Evolutionary conservation across 164 flowering plant species (phyloP), one percentile per base, ranked within the genome.

Genomic region (Nymphaea colorata): DNA sequence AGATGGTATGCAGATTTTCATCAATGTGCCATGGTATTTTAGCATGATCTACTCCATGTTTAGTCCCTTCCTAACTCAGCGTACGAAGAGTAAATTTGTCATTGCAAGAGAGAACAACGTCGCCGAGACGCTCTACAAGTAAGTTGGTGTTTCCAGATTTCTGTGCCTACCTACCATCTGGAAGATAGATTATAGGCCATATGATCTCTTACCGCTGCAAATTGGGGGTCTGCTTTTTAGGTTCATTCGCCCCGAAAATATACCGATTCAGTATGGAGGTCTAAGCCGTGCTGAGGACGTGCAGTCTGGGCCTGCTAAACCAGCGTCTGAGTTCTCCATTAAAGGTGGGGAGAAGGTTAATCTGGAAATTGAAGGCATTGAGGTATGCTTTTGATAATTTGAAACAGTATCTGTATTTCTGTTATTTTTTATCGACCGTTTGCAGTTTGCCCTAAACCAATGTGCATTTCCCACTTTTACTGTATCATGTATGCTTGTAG

Each of bases 61-160:
- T 69, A 90, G 98, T 64, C 99, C 99, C 0, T 95, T 95, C 71
- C 71, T 95, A 47, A 95, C 99, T 41, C 96, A 90, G 69, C 69
- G 99, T 66, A 95, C 99, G 3, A 95, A 90, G 94, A 90, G 97
- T 87, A 95, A 95, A 79, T 95, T 92, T 69, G 96, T 95, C 62
- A 83, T 92, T 17, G 81, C 88, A 25, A 86, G 81, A 77, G 96
- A 86, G 77, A 90, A 93, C 67, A 83, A 89, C 77, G 93, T 79
- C 55, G 88, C 98, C 0, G 97, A 95, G 69, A 86, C 97, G 1
- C 98, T 95, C 41, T 87, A 84, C 91, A 94, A 88, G 99, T 94
- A 62, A 72, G 84, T 59, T 41, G 18, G 43, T 61, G 11, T 61
- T 17, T 61, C 64, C 64, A 10, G 11, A 10, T 17, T 17, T 61